phyloP scores from a whole-genome alignment of 2,329 filamentous ascomycete genomes.

The Colletotrichum sp. region DNA sequence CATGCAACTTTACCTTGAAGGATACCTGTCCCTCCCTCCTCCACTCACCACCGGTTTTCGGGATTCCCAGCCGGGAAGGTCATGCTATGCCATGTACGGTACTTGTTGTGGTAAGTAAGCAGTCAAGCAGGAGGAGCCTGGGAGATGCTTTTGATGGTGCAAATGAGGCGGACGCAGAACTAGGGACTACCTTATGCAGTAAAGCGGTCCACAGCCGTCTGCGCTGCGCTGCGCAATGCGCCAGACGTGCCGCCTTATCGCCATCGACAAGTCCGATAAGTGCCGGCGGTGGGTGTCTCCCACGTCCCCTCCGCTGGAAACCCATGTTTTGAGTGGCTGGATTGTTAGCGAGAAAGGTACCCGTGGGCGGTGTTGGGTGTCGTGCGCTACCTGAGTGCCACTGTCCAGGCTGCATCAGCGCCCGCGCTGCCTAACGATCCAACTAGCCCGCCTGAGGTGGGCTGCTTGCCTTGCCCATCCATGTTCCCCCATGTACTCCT shows the following conservation, averaged over 20 bases:
- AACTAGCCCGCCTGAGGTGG: not conserved
- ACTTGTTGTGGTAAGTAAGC: not conserved
- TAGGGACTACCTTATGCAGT: not conserved
- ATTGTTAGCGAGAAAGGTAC: conserved; percentile 11
- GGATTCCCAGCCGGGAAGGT: not conserved
- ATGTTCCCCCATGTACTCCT: not conserved
- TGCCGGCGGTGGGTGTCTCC: conserved; percentile 6
- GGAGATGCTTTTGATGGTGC: not conserved
- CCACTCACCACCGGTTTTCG: not conserved
- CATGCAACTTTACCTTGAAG: not conserved
- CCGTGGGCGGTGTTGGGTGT: conserved; percentile 8
- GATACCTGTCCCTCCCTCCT: not conserved
- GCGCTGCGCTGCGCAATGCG: conserved; percentile 8
- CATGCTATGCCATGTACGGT: not conserved
- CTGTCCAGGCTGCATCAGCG: conserved; percentile 11
- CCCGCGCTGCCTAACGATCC: conserved; percentile 15
- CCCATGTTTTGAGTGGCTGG: conserved; percentile 8
- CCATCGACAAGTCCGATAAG: not conserved
- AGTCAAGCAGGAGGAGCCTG: not conserved
- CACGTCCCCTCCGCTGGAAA: not conserved
- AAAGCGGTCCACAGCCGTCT: not conserved
- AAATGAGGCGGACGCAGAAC: not conserved
- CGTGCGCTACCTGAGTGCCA: conserved; percentile 5
- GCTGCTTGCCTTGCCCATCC: not conserved
- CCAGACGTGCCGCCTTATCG: conserved; percentile 9